A percentile compares a stretch with the other conserved stretches of the same genome.
Evolutionary conservation across 1,284 basidiomycete species (phyloP).

Genomic region (Entoloma clypeatum): DNA sequence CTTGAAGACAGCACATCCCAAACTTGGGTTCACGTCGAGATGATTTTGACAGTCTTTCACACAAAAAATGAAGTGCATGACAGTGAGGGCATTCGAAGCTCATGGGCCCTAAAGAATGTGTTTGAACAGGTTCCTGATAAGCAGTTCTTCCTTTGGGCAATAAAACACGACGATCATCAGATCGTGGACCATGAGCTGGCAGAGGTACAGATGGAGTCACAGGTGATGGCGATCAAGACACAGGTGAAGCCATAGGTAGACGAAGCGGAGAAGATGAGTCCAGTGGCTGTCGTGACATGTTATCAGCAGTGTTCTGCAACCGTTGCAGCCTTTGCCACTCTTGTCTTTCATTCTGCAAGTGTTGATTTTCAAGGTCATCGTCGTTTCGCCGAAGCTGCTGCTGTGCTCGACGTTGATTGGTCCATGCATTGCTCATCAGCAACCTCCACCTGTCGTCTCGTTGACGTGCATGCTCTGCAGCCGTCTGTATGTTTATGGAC

Average conservation of each 20-base stretch:
- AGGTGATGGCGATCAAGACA: background rate
- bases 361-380: no score
- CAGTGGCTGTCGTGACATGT: no score
- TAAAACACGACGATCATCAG: background rate
- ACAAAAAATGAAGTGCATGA: conserved; percentile 7
- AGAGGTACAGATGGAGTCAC: background rate
- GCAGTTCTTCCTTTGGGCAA: conserved; percentile 17
- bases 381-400: no score
- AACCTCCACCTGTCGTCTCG: no score
- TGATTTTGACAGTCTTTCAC: conserved; percentile 5
- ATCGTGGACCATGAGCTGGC: background rate
- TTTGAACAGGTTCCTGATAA: conserved; percentile 12
- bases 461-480: no score
- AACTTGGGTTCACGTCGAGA: conserved; percentile 3
- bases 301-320: no score
- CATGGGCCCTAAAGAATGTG: conserved; percentile 4
- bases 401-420: no score
- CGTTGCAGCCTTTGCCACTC: no score
- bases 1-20: conserved; percentile 9
- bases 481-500: no score
- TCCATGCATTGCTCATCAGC: no score
- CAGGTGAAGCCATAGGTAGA: background rate
- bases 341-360: no score
- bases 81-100: conserved; percentile 8
- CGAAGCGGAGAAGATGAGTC: background rate